Evolutionary conservation across 2,329 filamentous ascomycete species (phyloP).

Genomic region (Calonectria multiphialidica): DNA sequence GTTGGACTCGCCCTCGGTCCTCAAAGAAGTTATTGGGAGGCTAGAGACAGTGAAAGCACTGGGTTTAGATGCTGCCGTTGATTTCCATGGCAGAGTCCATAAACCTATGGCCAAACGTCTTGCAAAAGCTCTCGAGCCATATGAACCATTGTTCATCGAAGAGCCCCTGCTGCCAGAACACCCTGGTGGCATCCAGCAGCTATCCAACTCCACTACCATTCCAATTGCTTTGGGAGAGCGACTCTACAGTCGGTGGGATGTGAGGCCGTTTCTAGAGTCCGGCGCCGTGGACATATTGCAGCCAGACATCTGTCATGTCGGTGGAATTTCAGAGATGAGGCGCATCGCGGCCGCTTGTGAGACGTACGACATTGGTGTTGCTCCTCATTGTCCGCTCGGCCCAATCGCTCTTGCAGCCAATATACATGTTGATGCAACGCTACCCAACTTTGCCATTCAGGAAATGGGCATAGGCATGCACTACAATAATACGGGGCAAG

Average conservation of each 20-base stretch:
- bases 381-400: constrained; percentile 80
- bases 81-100: constrained; percentile 83
- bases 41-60: constrained; percentile 76
- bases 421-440: constrained; percentile 73
- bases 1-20: constrained; percentile 76
- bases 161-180: constrained; percentile 80
- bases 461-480: constrained; percentile 87
- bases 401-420: constrained; percentile 80
- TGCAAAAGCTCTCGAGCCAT: constrained; percentile 73
- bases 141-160: constrained; percentile 79
- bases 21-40: constrained; percentile 74
- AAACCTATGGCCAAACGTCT: constrained; percentile 85
- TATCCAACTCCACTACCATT: constrained; percentile 51
- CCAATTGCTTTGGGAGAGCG: constrained; percentile 81
- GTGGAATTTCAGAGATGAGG: constrained; percentile 78
- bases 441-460: constrained; percentile 77
- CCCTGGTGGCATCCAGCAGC: constrained; percentile 66
- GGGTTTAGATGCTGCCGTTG: constrained; percentile 79
- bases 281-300: constrained; percentile 78
- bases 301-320: constrained; percentile 78
- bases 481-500: constrained; percentile 77
- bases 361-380: constrained; percentile 79
- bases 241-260: constrained; percentile 79
- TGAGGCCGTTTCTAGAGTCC: constrained; percentile 77
- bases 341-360: constrained; percentile 79